A percentile compares a stretch with the other conserved stretches of the same genome.
These are phyloP conservation scores for Penicillium steckii DNA, from an alignment of 495 filamentous ascomycete species.

Conservation along the genomic window DNA sequence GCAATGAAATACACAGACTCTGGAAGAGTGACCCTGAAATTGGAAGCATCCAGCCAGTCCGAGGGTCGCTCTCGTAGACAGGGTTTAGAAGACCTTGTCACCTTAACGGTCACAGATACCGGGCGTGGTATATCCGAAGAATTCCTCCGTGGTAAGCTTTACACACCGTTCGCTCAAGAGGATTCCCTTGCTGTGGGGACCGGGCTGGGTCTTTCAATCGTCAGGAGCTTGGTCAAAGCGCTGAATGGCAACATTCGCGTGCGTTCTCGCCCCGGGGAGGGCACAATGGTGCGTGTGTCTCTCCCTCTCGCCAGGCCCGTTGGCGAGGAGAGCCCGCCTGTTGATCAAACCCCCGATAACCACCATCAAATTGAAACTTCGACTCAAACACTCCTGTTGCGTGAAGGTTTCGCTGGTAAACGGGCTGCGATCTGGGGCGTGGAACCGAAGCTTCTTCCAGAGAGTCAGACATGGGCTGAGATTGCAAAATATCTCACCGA, in stretches of 20 bases:
- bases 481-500: conserved; percentile 36
- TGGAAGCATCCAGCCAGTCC: conserved; percentile 46
- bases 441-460: conserved; percentile 12
- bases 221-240: conserved; percentile 52
- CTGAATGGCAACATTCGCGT: conserved; percentile 54
- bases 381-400: conserved; percentile 26
- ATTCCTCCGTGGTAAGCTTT: conserved; percentile 66
- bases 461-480: conserved; percentile 18
- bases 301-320: conserved; percentile 41
- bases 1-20: conserved; percentile 74
- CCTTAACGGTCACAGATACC: conserved; percentile 61
- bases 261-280: conserved; percentile 47
- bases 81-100: conserved; percentile 38
- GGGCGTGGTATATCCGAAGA: conserved; percentile 74
- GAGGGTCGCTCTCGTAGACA: conserved; percentile 34
- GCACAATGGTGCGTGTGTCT: conserved; percentile 51
- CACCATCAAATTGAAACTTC: conserved; percentile 21
- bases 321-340: conserved; percentile 26
- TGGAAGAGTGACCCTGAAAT: conserved; percentile 62
- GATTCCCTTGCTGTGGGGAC: conserved; percentile 58
- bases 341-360: conserved; percentile 13
- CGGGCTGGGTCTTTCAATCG: conserved; percentile 53
- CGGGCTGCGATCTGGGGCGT: conserved; percentile 29
- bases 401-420: conserved; percentile 25
- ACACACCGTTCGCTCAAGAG: conserved; percentile 76